phyloP scores from a whole-genome alignment of 2,329 filamentous ascomycete species.

The Penicillium sclerotigenum region DNA sequence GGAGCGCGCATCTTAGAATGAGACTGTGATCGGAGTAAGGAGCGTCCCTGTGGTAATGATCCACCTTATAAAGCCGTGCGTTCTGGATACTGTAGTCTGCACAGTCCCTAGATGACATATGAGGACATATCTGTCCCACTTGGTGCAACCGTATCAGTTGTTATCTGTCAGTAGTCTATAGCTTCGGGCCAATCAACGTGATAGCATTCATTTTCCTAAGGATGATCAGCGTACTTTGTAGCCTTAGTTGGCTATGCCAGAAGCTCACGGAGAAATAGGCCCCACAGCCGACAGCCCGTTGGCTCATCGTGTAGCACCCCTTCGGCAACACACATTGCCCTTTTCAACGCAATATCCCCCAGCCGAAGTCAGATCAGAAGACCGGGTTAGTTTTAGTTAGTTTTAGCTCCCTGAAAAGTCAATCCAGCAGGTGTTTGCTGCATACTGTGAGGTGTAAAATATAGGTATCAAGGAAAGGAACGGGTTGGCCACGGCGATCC shows the following conservation, averaged over 20 bases:
- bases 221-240: constrained; percentile 7
- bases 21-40: not conserved
- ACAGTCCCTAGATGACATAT: not conserved
- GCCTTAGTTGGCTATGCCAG: not conserved
- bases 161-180: not conserved
- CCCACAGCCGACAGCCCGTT: constrained; percentile 6
- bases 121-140: not conserved
- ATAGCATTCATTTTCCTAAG: not conserved
- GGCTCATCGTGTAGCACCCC: constrained; percentile 11
- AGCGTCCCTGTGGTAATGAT: not conserved
- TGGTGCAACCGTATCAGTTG: not conserved
- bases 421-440: too few relatives aligned
- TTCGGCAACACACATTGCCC: constrained; percentile 7
- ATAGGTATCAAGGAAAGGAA: too few relatives aligned
- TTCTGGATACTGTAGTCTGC: not conserved
- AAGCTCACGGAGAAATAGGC: constrained; percentile 6
- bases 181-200: not conserved
- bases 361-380: not conserved
- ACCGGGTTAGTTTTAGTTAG: not conserved
- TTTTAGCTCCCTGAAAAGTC: rapidly evolving
- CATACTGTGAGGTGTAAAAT: too few relatives aligned
- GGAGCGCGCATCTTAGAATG: constrained; percentile 11
- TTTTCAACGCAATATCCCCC: not conserved
- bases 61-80: not conserved
- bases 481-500: not conserved